Evolutionary conservation across 2,329 filamentous ascomycete species (phyloP).

Genomic region (Cercospora nicotianae): DNA sequence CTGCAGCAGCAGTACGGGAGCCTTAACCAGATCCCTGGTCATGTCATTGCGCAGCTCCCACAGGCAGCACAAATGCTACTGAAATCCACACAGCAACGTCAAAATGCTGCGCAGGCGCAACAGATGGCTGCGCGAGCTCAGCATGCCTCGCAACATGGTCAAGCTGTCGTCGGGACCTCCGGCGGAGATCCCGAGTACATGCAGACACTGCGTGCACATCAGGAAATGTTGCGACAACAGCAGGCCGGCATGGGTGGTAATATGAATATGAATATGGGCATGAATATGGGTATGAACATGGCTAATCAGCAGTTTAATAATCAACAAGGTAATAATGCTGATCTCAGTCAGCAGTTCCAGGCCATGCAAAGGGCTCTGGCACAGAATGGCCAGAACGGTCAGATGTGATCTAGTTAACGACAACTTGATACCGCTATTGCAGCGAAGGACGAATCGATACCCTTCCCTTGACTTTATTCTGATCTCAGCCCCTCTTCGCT

Average conservation of each 20-base stretch:
- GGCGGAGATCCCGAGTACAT: slow-evolving; percentile 38
- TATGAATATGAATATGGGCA: slow-evolving; percentile 27
- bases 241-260: slow-evolving; percentile 25
- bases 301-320: slow-evolving; percentile 19
- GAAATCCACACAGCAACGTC: slow-evolving; percentile 25
- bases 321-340: slow-evolving; percentile 22
- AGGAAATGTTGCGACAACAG: slow-evolving; percentile 32
- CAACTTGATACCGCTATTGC: not conserved
- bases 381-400: slow-evolving; percentile 15
- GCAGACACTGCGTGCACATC: slow-evolving; percentile 35
- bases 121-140: slow-evolving; percentile 29
- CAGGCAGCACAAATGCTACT: slow-evolving; percentile 28
- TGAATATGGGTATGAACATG: slow-evolving; percentile 17
- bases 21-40: slow-evolving; percentile 26
- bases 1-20: slow-evolving; percentile 26
- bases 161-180: slow-evolving; percentile 23
- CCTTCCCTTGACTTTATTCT: not conserved
- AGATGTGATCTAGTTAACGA: slow-evolving; percentile 11
- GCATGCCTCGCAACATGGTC: slow-evolving; percentile 25
- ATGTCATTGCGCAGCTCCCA: slow-evolving; percentile 22
- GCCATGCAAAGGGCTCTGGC: slow-evolving; percentile 37
- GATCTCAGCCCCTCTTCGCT: not conserved
- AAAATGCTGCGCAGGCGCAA: slow-evolving; percentile 27
- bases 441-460: not conserved
- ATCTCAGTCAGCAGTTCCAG: slow-evolving; percentile 33